Evolutionary conservation across 345 rosid genomes (phyloP).

Genomic region (Limnanthes douglasii): DNA sequence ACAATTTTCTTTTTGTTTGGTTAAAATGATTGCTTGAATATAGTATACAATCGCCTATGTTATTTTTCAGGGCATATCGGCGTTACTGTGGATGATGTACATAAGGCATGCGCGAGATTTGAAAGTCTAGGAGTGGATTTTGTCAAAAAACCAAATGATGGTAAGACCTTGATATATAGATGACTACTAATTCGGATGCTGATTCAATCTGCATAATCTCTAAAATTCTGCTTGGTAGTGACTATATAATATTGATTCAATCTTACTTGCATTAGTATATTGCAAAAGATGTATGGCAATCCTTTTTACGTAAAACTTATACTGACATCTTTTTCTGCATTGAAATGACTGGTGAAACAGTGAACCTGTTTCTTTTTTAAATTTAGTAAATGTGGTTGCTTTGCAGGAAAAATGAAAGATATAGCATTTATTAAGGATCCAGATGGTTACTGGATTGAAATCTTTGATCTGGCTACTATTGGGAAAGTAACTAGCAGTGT

Average conservation of each 20-base stretch:
- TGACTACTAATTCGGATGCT: too few species aligned
- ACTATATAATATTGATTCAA: background rate
- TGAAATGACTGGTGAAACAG: too few species aligned
- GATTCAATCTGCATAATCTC: constrained; percentile 1
- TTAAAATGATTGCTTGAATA: too few species aligned
- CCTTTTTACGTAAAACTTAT: too few species aligned
- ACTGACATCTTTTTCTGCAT: too few species aligned
- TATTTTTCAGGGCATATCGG: constrained; percentile 77
- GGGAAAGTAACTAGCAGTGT: constrained; percentile 16
- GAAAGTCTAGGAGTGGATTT: constrained; percentile 83
- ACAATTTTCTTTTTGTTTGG: too few species aligned
- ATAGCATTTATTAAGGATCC: constrained; percentile 96
- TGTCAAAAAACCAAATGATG: constrained; percentile 69
- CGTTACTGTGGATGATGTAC: constrained; percentile 78
- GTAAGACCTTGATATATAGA: constrained; percentile 21
- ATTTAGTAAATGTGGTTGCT: too few species aligned
- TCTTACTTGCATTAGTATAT: constrained; percentile 1
- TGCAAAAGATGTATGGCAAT: too few species aligned
- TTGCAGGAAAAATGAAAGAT: constrained; percentile 82
- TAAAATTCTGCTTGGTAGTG: background rate
- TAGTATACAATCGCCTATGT: too few species aligned
- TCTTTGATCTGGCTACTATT: constrained; percentile 62
- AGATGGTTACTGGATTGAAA: constrained; percentile 94
- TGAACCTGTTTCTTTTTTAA: too few species aligned
- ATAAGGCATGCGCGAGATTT: constrained; percentile 94